These are phyloP conservation scores for Vanrija sp. DNA, from an alignment of 1,284 basidiomycete species.

Conservation along the genomic window DNA sequence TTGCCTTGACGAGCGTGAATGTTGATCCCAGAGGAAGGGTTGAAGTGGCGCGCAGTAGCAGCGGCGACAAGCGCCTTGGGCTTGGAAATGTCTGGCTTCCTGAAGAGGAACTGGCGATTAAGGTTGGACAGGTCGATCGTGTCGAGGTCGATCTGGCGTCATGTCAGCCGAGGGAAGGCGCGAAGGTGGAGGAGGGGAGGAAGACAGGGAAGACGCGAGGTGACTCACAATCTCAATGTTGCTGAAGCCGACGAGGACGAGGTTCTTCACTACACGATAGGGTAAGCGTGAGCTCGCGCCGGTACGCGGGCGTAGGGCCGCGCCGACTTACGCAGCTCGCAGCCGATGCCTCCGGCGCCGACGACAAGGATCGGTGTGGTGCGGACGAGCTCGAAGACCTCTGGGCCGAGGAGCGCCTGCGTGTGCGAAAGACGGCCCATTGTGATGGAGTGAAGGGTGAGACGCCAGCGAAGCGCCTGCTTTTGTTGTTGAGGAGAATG, in stretches of 20 bases:
- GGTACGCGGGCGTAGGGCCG: not conserved
- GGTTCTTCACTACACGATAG: conserved; percentile 79
- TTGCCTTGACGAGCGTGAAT: conserved; percentile 91
- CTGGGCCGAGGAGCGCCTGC: conserved; percentile 65
- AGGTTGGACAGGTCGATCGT: conserved; percentile 98
- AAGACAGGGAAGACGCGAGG: not conserved
- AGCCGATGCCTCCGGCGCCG: conserved; percentile 94
- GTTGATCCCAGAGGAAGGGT: conserved; percentile 65
- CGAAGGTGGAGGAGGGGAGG: not conserved
- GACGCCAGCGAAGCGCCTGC: too few species aligned
- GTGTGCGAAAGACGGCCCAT: conserved; percentile 39
- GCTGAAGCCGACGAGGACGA: conserved; percentile 87
- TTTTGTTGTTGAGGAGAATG: too few species aligned
- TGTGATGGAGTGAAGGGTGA: not conserved
- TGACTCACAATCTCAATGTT: conserved; percentile 66
- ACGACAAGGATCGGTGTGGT: conserved; percentile 79
- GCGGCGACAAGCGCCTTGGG: conserved; percentile 92
- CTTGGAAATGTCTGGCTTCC: conserved; percentile 95
- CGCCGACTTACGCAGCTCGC: conserved; percentile 76
- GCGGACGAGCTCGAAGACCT: conserved; percentile 55
- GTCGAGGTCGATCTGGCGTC: conserved; percentile 78
- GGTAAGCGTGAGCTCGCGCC: not conserved
- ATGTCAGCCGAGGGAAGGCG: conserved; percentile 6
- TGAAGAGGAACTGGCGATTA: conserved; percentile 96
- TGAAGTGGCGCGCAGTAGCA: conserved; percentile 82